These are phyloP conservation scores for Skeletonema costatum DNA, from an alignment of 108 stramenopile species.

Conservation along the genomic window DNA sequence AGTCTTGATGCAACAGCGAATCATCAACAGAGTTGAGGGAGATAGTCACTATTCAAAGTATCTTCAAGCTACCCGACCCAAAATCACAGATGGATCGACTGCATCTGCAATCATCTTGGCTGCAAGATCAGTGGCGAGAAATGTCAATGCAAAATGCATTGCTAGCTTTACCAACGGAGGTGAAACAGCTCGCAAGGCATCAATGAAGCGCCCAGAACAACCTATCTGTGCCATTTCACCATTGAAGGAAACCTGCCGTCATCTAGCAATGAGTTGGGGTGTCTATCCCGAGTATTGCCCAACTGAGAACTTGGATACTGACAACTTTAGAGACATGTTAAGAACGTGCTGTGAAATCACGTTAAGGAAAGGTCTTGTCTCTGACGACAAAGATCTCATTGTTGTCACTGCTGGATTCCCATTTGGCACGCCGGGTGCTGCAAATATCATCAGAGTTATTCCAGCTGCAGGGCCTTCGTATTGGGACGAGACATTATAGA, in stretches of 20 bases:
- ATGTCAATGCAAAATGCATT: constrained; percentile 85
- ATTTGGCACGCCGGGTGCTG: neutral
- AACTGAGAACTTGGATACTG: constrained; percentile 70
- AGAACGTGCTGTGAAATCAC: constrained; percentile 82
- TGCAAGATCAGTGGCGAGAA: constrained; percentile 67
- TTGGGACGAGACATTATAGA: constrained; percentile 1
- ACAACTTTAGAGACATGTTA: constrained; percentile 80
- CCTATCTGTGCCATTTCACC: constrained; percentile 96
- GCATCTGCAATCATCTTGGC: constrained; percentile 93
- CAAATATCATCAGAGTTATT: neutral
- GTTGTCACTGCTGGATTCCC: constrained; percentile 39
- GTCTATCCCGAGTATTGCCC: constrained; percentile 83
- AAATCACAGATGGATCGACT: constrained; percentile 66
- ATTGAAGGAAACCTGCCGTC: constrained; percentile 82
- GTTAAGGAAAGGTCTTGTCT: constrained; percentile 84
- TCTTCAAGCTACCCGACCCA: constrained; percentile 47
- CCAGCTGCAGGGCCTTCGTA: neutral
- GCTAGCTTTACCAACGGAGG: constrained; percentile 93
- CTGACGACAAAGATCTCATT: constrained; percentile 84
- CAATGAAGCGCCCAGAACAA: constrained; percentile 95
- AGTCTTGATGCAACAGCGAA: constrained; percentile 92
- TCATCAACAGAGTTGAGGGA: constrained; percentile 79
- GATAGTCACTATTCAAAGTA: constrained; percentile 78
- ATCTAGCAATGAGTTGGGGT: constrained; percentile 92
- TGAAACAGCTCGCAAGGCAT: constrained; percentile 91